Evolutionary conservation across 2,329 filamentous ascomycete species (phyloP).

Genomic region (Phialophora verrucosa): DNA sequence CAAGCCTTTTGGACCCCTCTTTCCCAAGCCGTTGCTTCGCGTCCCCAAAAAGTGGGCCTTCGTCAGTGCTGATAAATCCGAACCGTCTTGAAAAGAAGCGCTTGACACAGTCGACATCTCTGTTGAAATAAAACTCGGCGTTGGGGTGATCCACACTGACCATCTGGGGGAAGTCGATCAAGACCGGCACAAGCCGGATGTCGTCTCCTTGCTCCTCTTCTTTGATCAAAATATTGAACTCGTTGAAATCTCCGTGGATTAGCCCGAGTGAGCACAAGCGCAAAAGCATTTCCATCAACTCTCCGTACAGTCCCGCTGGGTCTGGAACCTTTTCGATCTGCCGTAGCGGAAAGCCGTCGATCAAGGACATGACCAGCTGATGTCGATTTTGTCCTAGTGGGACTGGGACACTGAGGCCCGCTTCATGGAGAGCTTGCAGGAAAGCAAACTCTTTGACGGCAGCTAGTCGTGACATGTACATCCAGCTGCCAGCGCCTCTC

Average conservation of each 20-base stretch:
- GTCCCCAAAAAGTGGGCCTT: slow-evolving; percentile 84
- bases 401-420: slow-evolving; percentile 87
- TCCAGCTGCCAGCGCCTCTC: slow-evolving; percentile 79
- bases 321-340: slow-evolving; percentile 85
- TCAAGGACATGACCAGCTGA: slow-evolving; percentile 92
- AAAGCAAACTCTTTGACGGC: slow-evolving; percentile 95
- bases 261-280: slow-evolving; percentile 82
- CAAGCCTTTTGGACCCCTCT: slow-evolving; percentile 72
- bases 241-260: slow-evolving; percentile 98
- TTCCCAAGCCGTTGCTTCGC: slow-evolving; percentile 75
- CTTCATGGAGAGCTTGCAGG: slow-evolving; percentile 82
- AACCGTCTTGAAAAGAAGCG: slow-evolving; percentile 90
- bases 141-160: slow-evolving; percentile 92
- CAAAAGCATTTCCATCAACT: slow-evolving; percentile 85
- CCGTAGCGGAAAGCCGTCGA: slow-evolving; percentile 89
- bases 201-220: slow-evolving; percentile 58
- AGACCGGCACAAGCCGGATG: slow-evolving; percentile 69
- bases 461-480: slow-evolving; percentile 93
- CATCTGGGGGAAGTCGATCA: slow-evolving; percentile 99
- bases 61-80: slow-evolving; percentile 79
- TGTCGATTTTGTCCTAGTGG: slow-evolving; percentile 89
- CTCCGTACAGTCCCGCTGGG: slow-evolving; percentile 84
- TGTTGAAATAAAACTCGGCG: slow-evolving; percentile 96
- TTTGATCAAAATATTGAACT: slow-evolving; percentile 96
- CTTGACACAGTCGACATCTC: slow-evolving; percentile 94